These are phyloP conservation scores for Selaginella moellendorffii DNA, from an alignment of 75 land plant genomes.

Conservation along the genomic window DNA sequence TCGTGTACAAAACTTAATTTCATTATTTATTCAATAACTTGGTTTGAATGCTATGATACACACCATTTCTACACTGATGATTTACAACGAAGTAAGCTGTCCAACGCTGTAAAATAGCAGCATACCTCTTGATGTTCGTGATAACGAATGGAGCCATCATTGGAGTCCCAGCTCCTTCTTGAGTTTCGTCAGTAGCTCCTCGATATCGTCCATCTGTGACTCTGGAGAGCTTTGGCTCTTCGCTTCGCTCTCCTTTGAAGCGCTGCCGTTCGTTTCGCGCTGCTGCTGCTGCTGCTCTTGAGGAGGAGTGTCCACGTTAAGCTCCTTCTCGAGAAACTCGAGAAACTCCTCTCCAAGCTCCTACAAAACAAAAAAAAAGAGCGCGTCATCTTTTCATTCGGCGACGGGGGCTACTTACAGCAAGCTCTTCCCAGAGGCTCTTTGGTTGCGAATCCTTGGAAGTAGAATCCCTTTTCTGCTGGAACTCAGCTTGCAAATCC, in stretches of 20 bases:
- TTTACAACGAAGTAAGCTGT: too few relatives aligned
- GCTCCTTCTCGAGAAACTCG: conserved; percentile 88
- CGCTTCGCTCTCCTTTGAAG: conserved; percentile 13
- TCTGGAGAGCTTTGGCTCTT: too few relatives aligned
- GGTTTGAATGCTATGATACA: too few relatives aligned
- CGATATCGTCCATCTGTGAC: conserved; percentile 60
- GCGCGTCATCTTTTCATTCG: background rate
- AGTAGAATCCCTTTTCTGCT: conserved; percentile 39
- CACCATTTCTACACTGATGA: too few relatives aligned
- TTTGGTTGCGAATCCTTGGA: conserved; percentile 55
- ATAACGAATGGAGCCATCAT: too few relatives aligned
- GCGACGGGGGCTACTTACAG: conserved; percentile 35
- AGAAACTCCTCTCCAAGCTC: conserved; percentile 97
- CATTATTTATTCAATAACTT: too few relatives aligned
- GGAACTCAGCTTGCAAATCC: conserved; percentile 73
- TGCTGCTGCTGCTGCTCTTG: conserved; percentile 18
- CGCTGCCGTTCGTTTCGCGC: conserved; percentile 11
- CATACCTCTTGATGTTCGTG: too few relatives aligned
- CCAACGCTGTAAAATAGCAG: too few relatives aligned
- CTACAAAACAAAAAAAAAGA: conserved; percentile 23
- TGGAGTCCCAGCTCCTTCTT: conserved; percentile 80
- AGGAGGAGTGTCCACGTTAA: conserved; percentile 57
- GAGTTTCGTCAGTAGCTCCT: conserved; percentile 61
- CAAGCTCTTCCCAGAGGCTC: conserved; percentile 95
- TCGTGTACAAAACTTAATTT: too few relatives aligned